A percentile compares a stretch with the other conserved stretches of the same genome.
Evolutionary conservation across 257 asterid genomes (phyloP).

Genomic region (Solanum etuberosum): DNA sequence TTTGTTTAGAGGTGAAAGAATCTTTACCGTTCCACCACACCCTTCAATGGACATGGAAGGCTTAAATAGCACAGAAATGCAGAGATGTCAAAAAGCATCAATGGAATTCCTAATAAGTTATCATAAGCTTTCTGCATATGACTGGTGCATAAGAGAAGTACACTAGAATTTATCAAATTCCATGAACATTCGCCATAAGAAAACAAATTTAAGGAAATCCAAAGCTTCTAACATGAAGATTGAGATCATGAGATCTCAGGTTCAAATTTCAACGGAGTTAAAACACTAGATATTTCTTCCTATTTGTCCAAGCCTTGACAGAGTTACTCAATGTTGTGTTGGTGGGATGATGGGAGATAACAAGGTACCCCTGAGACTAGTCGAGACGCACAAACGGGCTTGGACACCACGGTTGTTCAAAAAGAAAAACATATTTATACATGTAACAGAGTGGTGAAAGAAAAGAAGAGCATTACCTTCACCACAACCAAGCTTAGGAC

Average conservation of each 20-base stretch:
- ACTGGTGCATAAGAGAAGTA: background rate
- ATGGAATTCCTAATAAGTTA: background rate
- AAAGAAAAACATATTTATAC: background rate
- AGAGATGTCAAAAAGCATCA: background rate
- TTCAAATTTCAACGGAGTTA: background rate
- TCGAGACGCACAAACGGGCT: background rate
- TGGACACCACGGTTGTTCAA: background rate
- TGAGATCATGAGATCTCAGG: background rate
- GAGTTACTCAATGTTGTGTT: background rate
- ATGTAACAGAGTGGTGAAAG: background rate
- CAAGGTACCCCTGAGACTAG: background rate
- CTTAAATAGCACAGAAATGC: background rate
- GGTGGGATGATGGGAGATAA: background rate
- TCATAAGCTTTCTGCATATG: background rate
- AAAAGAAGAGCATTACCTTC: background rate
- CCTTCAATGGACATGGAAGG: background rate
- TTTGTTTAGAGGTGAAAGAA: background rate
- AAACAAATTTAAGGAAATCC: background rate
- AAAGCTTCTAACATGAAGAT: background rate
- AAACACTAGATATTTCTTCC: background rate
- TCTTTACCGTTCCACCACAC: background rate
- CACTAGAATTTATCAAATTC: background rate
- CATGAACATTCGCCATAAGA: background rate
- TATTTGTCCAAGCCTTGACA: background rate
- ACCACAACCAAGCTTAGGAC: slow-evolving; percentile 65